A percentile compares a stretch with the other conserved stretches of the same genome.
Evolutionary conservation across 306 rosid species (phyloP).

Genomic region (Sechiopsis laciniata): DNA sequence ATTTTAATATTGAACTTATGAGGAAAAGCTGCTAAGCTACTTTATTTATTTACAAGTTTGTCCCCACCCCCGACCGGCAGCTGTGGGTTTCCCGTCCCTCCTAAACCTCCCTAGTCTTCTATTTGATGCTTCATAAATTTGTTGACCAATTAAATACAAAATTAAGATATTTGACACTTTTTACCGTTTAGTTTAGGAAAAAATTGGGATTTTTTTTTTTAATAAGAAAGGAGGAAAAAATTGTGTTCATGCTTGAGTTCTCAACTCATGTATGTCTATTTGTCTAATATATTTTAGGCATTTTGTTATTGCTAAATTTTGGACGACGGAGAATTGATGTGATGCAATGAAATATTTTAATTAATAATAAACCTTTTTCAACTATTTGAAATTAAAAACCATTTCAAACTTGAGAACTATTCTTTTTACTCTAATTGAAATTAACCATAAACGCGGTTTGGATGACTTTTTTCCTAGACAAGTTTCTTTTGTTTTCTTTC

Average conservation of each 20-base stretch:
- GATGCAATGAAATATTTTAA: not conserved
- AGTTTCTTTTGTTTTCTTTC: not conserved
- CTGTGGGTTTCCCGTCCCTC: no score
- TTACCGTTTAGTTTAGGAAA: not conserved
- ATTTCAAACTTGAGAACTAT: not conserved
- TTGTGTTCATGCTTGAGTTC: not conserved
- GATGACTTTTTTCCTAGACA: not conserved
- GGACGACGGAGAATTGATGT: not conserved
- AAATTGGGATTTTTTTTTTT: not conserved
- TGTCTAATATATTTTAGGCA: not conserved
- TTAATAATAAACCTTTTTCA: not conserved
- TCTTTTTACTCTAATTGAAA: not conserved
- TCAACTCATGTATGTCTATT: not conserved
- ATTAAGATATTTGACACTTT: no score
- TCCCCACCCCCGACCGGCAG: no score
- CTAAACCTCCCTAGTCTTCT: no score
- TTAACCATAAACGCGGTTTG: not conserved
- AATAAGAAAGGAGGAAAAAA: not conserved
- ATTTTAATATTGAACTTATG: no score
- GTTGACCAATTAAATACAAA: no score
- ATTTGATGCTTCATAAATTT: no score
- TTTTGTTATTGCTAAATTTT: not conserved
- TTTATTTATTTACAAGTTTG: no score
- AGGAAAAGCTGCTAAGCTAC: no score
- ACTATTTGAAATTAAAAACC: not conserved